Evolutionary conservation across 768 basidiomycete genomes (phyloP).

Genomic region (Suillus placidus): DNA sequence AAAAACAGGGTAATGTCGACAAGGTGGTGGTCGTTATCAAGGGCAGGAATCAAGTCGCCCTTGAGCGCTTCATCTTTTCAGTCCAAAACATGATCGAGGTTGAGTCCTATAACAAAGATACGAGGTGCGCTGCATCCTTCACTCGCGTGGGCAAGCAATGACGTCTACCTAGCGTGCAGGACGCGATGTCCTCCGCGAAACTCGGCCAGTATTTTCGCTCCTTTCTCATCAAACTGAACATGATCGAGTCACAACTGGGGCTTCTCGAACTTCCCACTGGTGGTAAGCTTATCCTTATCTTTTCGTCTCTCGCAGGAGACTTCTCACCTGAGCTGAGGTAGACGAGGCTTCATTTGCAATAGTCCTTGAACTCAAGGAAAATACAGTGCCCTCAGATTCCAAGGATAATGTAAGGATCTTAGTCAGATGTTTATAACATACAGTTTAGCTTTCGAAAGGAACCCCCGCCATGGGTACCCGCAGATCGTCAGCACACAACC

Average conservation of each 20-base stretch:
- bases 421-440: background rate
- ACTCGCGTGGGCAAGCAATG: background rate
- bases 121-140: constrained; percentile 45
- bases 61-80: constrained; percentile 92
- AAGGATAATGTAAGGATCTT: constrained; percentile 44
- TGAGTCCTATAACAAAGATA: constrained; percentile 70
- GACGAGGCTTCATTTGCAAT: constrained; percentile 82
- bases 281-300: constrained; percentile 47
- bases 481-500: constrained; percentile 70
- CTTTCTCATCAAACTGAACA: constrained; percentile 78
- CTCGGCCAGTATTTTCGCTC: constrained; percentile 81
- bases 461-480: constrained; percentile 81
- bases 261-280: constrained; percentile 46
- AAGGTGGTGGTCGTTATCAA: constrained; percentile 87
- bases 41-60: constrained; percentile 70
- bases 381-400: constrained; percentile 54
- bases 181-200: constrained; percentile 63
- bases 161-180: constrained; percentile 57
- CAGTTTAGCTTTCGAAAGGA: constrained; percentile 42
- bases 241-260: constrained; percentile 74
- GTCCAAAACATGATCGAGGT: constrained; percentile 80
- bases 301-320: background rate
- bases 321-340: constrained; percentile 25
- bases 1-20: constrained; percentile 68
- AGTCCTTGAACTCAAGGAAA: constrained; percentile 77